Percentiles rank a stretch among this genome's conserved stretches.
phyloP scores from a whole-genome alignment of 768 basidiomycete genomes.

The Sistotremastrum niveocremeum region DNA sequence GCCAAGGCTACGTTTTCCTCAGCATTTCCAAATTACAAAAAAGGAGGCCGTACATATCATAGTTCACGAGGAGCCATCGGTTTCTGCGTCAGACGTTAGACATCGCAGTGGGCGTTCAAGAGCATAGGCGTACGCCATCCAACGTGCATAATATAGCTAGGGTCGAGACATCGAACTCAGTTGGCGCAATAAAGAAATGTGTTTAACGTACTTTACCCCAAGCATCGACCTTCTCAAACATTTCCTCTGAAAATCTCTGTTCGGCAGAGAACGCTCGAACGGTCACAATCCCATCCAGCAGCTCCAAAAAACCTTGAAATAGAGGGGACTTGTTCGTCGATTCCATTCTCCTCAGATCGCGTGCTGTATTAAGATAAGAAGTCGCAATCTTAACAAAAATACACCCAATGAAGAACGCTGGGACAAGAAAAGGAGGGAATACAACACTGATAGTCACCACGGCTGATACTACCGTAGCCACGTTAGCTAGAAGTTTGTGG shows the following conservation, averaged over 20 bases:
- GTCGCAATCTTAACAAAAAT: conserved; percentile 57
- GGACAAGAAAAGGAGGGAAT: conserved; percentile 78
- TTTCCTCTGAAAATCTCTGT: conserved; percentile 54
- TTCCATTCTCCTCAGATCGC: conserved; percentile 83
- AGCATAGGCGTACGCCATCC: conserved; percentile 1
- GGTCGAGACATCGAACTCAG: conserved; percentile 5
- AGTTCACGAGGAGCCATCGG: conserved; percentile 72
- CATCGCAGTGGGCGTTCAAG: not conserved
- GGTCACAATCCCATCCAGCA: conserved; percentile 84
- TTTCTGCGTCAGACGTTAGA: conserved; percentile 75
- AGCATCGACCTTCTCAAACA: conserved; percentile 61
- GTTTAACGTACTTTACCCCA: not conserved
- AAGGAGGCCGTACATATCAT: conserved; percentile 31
- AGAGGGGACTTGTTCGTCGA: conserved; percentile 78
- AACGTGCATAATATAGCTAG: not conserved
- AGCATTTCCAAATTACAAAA: too few species aligned
- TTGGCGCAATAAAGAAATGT: conserved; percentile 16
- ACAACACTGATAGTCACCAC: conserved; percentile 59
- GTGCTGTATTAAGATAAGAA: conserved; percentile 66
- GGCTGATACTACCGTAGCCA: conserved; percentile 66
- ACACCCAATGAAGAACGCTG: conserved; percentile 59
- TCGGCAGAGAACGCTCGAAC: conserved; percentile 86
- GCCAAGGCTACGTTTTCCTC: conserved; percentile 30
- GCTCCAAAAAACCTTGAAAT: conserved; percentile 69
- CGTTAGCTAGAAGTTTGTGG: conserved; percentile 59